These are phyloP conservation scores for Lupinus albus DNA, from an alignment of 306 rosid genomes.

Conservation along the genomic window DNA sequence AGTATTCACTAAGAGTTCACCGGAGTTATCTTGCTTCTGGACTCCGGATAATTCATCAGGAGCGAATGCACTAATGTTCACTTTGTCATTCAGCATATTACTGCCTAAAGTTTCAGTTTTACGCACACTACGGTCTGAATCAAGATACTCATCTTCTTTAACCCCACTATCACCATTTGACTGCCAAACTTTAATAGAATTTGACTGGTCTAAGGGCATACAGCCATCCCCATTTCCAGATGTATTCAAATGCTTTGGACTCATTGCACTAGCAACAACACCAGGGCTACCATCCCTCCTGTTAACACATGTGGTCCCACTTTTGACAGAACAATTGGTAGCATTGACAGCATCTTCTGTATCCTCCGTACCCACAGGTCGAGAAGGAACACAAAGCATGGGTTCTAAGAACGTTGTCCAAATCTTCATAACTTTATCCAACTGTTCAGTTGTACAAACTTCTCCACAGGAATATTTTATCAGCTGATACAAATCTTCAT, in stretches of 20 bases:
- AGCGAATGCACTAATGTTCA: slow-evolving; percentile 49
- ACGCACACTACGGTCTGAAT: slow-evolving; percentile 51
- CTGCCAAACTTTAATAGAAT: slow-evolving; percentile 73
- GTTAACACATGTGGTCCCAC: slow-evolving; percentile 53
- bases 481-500: slow-evolving; percentile 93
- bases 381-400: slow-evolving; percentile 82
- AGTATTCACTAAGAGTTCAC: slow-evolving; percentile 61
- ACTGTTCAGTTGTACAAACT: slow-evolving; percentile 86
- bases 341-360: slow-evolving; percentile 84
- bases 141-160: slow-evolving; percentile 66
- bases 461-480: slow-evolving; percentile 94
- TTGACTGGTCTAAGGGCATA: slow-evolving; percentile 74
- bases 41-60: slow-evolving; percentile 72
- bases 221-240: slow-evolving; percentile 71
- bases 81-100: slow-evolving; percentile 55
- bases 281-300: slow-evolving; percentile 78
- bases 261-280: slow-evolving; percentile 55
- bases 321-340: slow-evolving; percentile 55
- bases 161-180: slow-evolving; percentile 64
- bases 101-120: slow-evolving; percentile 58
- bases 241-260: slow-evolving; percentile 59
- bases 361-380: slow-evolving; percentile 88
- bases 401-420: slow-evolving; percentile 97
- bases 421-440: slow-evolving; percentile 93
- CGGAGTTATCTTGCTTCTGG: slow-evolving; percentile 64